Base-by-base conservation (phyloP, 148 eudicot genomes). In the Camellia sinensis region DNA sequence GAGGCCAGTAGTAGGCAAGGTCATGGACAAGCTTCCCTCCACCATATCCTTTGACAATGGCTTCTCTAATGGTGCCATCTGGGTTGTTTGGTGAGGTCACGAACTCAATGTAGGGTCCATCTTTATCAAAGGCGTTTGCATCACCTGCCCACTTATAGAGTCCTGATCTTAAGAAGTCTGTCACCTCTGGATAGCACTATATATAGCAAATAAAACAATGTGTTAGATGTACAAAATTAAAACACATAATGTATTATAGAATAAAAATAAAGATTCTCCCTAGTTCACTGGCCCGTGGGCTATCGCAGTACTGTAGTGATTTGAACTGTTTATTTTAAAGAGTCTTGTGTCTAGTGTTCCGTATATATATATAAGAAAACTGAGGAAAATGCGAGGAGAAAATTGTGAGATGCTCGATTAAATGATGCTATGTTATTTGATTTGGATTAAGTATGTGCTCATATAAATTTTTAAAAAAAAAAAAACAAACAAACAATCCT, bases 1-100 rank as follows among this genome's bases (percentile, higher is more conserved):
- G 97, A 7, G 98, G 97, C 98, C 98, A 95, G 65, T 90, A 92
- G 82, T 95, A 93, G 37, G 98, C 99, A 67, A 91, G 90, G 73
- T 96, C 99, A 81, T 88, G 87, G 18, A 96, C 86, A 4, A 85
- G 65, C 80, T 84, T 81, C 15, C 93, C 98, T 19, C 78, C 81
- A 41, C 78, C 82, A 1, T 29, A 29, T 57, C 67, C 17, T 40
- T 87, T 89, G 48, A 90, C 90, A 1, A 88, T 85, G 8, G 90
- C 77, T 45, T 89, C 85, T 40, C 91, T 82, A 0, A 61, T 67
- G 0, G 17, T 37, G 4, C 99, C 92, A 57, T 92, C 95, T 0
- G 98, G 98, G 82, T 96, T 96, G 74, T 90, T 92, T 12, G 99
- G 99, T 0, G 90, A 88, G 0, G 92, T 90, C 66, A 93, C 91